Evolutionary conservation across 208 protist genomes (phyloP), one percentile per base, ranked within the genome.

Genomic region (Balamuthia mandrillaris): DNA sequence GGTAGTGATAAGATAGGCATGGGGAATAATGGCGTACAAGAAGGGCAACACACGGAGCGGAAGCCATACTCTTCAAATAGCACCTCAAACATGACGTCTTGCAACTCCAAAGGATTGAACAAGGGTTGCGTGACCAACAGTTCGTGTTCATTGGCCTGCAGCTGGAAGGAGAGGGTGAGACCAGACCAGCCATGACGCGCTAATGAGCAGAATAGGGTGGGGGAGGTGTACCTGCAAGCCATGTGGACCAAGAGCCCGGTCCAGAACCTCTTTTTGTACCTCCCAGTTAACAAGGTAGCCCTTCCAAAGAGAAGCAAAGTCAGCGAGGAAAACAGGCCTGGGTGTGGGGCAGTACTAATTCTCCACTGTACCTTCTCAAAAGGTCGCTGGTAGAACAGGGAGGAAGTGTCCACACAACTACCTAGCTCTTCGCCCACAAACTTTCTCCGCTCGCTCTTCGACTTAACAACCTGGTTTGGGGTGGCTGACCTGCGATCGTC

Each of bases 51-150:
- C 3, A 89, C n/a, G 31, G 88, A 75, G 47, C 86, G 70, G 47
- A 89, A 89, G n/a, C 60, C 75, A 56, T 89, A 91, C 42, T 88
- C 65, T 75, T 91, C 89, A 72, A 85, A 91, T 3, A 91, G 78
- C 3, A 86, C 61, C 24, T 39, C 18, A 14, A 85, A 86, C 41
- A 61, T 81, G 3, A 86, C 37, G 4, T 85, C 66, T 47, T 90
- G 68, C 5, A 86, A 41, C 14, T 31, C 37, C 24, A 88, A 82
- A 31, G 87, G 81, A 5, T 21, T 82, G 45, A 82, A 58, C 35
- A 65, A 29, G 10, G 82, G 41, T 29, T 91, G 84, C 42, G 89
- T 91, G 6, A 91, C 41, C n/a, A 89, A 5, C 49, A 91, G 44
- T 24, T 42, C 42, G 18, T 56, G 60, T 10, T 89, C 85, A 44